Base-by-base conservation (phyloP, 768 basidiomycete genomes). In the Serendipita vermifera region DNA sequence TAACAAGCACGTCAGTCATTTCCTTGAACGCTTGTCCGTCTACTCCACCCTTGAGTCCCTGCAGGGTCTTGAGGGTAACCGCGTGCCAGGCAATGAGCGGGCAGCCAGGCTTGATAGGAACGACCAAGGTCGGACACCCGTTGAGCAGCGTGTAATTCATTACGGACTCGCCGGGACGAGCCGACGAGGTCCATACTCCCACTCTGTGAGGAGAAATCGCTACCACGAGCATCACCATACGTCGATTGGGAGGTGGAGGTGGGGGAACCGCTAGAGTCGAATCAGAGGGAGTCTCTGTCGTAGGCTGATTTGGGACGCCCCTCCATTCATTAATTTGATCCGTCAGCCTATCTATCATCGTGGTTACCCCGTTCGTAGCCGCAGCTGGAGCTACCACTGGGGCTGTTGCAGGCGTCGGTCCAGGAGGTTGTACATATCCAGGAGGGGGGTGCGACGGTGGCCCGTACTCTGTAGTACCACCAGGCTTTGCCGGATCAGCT, bases 81-180 rank as follows among this genome's bases (percentile, higher is more conserved):
- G 72, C 69, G 63, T 82, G 80, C 81, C 81, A 84, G 6, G 79
- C 78, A 24, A 81, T 61, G 33, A 83, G 71, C n/a, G 81, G 81
- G 35, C 77, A 76, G 27, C 81, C 81, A 6, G 73, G 59, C 64
- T 77, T 79, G 38, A 74, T 80, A 4, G 81, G 81, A 1, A 82
- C 67, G 5, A 82, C 77, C 33, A 83, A 65, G 3, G 77, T 73
- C 0, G 80, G 78, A 62, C 78, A 79, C 4, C 80, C 80, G 64
- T 80, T 80, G 38, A 81, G 71, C 20, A 83, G 68, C 56, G 77
- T 68, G 62, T 83, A 83, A 56, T 78, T 74, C 15, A 83, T 74
- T 11, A 83, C 79, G 60, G 79, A 81, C 67, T 83, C 80, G 27
- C 71, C 70, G 1, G 81, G 80, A 0, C 81, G 71, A 17, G 75